Evolutionary conservation across 331 rosid genomes (phyloP).

Genomic region (Acacia pycnantha): DNA sequence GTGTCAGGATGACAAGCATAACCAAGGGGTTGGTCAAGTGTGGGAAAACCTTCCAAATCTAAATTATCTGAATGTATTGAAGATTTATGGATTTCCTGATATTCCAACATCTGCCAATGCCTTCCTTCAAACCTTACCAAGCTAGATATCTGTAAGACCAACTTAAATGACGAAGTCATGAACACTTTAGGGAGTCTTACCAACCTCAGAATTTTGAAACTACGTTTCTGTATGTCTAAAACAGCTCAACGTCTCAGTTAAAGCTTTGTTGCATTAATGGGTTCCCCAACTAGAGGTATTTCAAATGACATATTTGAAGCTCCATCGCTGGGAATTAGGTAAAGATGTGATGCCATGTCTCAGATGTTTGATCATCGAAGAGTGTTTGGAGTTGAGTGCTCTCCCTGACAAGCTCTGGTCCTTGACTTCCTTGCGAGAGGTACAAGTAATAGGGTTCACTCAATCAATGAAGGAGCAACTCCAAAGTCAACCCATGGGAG

Average conservation of each 20-base stretch:
- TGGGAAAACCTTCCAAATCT: neutral
- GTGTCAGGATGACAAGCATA: neutral
- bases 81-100: neutral
- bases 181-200: neutral
- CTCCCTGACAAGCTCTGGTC: neutral
- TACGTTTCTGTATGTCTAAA: fast-evolving
- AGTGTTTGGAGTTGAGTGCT: neutral
- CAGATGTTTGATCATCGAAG: neutral
- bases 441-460: neutral
- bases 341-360: neutral
- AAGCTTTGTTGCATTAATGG: neutral
- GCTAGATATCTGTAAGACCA: neutral
- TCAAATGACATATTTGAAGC: neutral
- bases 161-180: neutral
- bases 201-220: neutral
- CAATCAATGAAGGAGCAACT: neutral
- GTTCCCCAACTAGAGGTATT: neutral
- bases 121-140: neutral
- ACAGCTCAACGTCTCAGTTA: neutral
- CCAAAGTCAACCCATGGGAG: neutral
- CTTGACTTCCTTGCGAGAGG: neutral
- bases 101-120: neutral
- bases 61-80: neutral
- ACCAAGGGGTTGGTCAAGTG: neutral
- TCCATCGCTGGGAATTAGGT: neutral